Evolutionary conservation across 1,284 basidiomycete genomes (phyloP).

Genomic region (Apiotrichum akiyoshidainum): DNA sequence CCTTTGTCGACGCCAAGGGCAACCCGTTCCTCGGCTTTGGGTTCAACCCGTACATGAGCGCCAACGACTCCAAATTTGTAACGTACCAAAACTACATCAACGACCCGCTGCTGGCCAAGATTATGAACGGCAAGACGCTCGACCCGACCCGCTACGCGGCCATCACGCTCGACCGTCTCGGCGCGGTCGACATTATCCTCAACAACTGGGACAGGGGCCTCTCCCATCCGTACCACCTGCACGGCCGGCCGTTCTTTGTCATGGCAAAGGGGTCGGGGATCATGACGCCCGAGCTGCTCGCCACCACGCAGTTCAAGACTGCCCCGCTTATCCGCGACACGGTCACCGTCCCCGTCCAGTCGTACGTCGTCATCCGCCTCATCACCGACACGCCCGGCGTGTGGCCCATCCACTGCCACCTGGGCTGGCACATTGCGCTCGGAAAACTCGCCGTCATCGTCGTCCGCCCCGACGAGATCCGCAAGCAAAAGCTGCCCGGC

Average conservation of each 20-base stretch:
- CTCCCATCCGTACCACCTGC: conserved; percentile 49
- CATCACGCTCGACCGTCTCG: conserved; percentile 24
- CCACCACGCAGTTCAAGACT: conserved; percentile 24
- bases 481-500: conserved; percentile 7
- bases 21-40: conserved; percentile 25
- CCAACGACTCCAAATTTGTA: conserved; percentile 7
- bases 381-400: conserved; percentile 28
- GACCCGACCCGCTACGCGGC: conserved; percentile 18
- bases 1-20: conserved; percentile 29
- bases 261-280: conserved; percentile 41
- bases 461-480: conserved; percentile 23
- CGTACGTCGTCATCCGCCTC: conserved; percentile 27
- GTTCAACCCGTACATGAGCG: conserved; percentile 22
- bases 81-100: conserved; percentile 34
- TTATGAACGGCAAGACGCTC: conserved; percentile 25
- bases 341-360: conserved; percentile 27
- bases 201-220: conserved; percentile 41
- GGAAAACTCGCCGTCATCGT: conserved; percentile 22
- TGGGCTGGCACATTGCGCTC: conserved; percentile 27
- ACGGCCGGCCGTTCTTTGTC: conserved; percentile 33
- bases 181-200: conserved; percentile 22
- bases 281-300: conserved; percentile 17
- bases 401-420: conserved; percentile 31
- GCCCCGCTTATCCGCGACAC: conserved; percentile 50
- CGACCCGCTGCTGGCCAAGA: conserved; percentile 36